Conservation (phyloP, 2,329 filamentous ascomycete species). For the Colletotrichum magnum region DNA sequence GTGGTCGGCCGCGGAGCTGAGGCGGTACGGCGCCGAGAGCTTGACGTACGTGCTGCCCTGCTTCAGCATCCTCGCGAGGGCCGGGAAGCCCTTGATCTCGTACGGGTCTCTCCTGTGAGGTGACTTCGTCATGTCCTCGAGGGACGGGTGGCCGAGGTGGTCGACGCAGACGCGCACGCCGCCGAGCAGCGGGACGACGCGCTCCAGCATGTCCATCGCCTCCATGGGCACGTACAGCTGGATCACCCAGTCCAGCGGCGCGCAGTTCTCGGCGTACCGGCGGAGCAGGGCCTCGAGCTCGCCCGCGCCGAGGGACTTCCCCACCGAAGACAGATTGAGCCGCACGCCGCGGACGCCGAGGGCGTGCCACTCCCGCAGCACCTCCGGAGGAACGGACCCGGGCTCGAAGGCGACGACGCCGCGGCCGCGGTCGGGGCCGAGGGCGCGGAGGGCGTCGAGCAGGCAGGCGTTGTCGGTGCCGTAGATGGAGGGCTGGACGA, state of each 20-base stretch:
- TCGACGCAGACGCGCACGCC: slow-evolving; percentile 70
- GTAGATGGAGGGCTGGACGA: slow-evolving; percentile 75
- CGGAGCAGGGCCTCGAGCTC: slow-evolving; percentile 59
- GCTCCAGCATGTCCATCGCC: slow-evolving; percentile 62
- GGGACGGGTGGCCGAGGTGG: slow-evolving; percentile 68
- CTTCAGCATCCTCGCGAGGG: slow-evolving; percentile 62
- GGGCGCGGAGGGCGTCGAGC: slow-evolving; percentile 63
- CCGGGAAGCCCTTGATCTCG: slow-evolving; percentile 62
- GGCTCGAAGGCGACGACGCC: slow-evolving; percentile 72
- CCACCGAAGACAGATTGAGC: slow-evolving; percentile 70
- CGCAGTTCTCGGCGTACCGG: slow-evolving; percentile 64
- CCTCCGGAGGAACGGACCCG: slow-evolving; percentile 45
- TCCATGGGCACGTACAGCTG: slow-evolving; percentile 71
- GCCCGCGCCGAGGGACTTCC: slow-evolving; percentile 53
- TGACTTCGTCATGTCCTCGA: slow-evolving; percentile 45
- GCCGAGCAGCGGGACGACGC: slow-evolving; percentile 61
- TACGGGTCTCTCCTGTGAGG: slow-evolving; percentile 53
- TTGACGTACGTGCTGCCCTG: slow-evolving; percentile 68
- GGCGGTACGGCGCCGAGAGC: slow-evolving; percentile 70
- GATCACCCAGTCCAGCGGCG: slow-evolving; percentile 68
- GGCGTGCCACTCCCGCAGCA: slow-evolving; percentile 66
- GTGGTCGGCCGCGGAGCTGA: slow-evolving; percentile 60
- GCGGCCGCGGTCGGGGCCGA: slow-evolving; percentile 65
- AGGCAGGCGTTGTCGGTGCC: slow-evolving; percentile 72
- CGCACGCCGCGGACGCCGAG: slow-evolving; percentile 72